A percentile compares a stretch with the other conserved stretches of the same genome.
These are phyloP conservation scores for Aciculosporium take DNA, from an alignment of 2,329 filamentous ascomycete species.

Conservation along the genomic window DNA sequence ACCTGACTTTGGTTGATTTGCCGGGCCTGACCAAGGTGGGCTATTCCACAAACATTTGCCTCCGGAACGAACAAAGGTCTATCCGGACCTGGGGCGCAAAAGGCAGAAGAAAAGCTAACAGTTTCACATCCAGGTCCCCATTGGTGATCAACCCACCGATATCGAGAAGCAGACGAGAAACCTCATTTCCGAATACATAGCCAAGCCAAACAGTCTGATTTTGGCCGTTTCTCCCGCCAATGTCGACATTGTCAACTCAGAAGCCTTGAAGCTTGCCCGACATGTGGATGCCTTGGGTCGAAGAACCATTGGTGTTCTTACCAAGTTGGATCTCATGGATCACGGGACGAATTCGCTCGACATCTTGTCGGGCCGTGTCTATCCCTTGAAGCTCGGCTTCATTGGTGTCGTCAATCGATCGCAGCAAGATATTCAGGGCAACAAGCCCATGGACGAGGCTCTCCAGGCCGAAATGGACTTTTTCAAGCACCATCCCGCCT, in stretches of 20 bases:
- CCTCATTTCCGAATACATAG: slow-evolving; percentile 94
- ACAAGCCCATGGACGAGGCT: slow-evolving; percentile 88
- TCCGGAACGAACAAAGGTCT: slow-evolving; percentile 7
- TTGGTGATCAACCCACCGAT: slow-evolving; percentile 91
- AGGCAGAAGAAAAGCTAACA: neutral
- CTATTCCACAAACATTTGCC: neutral
- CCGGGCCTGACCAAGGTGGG: slow-evolving; percentile 85
- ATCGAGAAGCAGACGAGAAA: slow-evolving; percentile 98
- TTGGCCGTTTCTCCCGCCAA: slow-evolving; percentile 94
- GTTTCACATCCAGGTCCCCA: slow-evolving; percentile 54
- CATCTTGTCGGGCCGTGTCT: slow-evolving; percentile 92
- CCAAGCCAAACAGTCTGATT: slow-evolving; percentile 96
- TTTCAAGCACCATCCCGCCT: slow-evolving; percentile 93
- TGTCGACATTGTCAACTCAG: slow-evolving; percentile 95
- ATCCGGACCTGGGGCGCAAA: neutral
- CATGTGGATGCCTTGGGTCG: slow-evolving; percentile 92
- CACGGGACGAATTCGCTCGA: slow-evolving; percentile 96
- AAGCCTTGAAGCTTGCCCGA: slow-evolving; percentile 87
- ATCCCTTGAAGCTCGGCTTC: slow-evolving; percentile 91
- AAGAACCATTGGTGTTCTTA: slow-evolving; percentile 90
- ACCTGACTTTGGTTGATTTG: slow-evolving; percentile 88
- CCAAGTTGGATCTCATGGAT: slow-evolving; percentile 96
- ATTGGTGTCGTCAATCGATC: slow-evolving; percentile 97
- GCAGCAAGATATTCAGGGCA: slow-evolving; percentile 92
- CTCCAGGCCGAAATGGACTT: slow-evolving; percentile 84